A percentile compares a stretch with the other conserved stretches of the same genome.
These are phyloP conservation scores for Ceratocystis papillata DNA, from an alignment of 2,329 filamentous ascomycete species.

Conservation along the genomic window DNA sequence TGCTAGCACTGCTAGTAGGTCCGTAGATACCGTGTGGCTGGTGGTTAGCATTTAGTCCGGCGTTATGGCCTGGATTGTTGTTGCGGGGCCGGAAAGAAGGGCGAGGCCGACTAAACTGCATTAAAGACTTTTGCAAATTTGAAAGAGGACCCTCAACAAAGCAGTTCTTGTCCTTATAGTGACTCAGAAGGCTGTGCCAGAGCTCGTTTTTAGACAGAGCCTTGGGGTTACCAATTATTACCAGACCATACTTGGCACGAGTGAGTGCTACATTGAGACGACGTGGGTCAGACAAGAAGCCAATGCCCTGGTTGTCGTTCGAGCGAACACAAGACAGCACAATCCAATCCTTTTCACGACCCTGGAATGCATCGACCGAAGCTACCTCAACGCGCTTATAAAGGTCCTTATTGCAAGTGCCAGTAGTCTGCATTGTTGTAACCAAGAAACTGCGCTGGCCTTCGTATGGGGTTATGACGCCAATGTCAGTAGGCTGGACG, in stretches of 20 bases:
- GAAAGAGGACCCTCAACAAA: conserved; percentile 90
- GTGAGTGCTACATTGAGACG: conserved; percentile 96
- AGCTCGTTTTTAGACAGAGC: conserved; percentile 94
- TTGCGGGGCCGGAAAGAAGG: conserved; percentile 64
- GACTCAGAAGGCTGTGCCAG: conserved; percentile 88
- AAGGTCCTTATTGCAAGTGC: conserved; percentile 93
- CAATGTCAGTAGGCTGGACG: conserved; percentile 85
- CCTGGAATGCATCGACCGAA: conserved; percentile 96
- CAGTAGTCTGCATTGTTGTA: conserved; percentile 97
- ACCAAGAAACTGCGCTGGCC: conserved; percentile 97
- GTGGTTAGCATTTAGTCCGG: background rate
- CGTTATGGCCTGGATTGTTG: conserved; percentile 24
- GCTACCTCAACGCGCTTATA: conserved; percentile 99
- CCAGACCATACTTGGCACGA: conserved; percentile 89
- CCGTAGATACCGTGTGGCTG: conserved; percentile 26
- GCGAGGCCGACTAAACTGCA: conserved; percentile 92
- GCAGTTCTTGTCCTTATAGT: conserved; percentile 95
- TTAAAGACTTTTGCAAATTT: conserved; percentile 87
- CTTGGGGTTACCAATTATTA: conserved; percentile 95
- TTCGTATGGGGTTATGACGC: conserved; percentile 97
- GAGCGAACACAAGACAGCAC: conserved; percentile 95
- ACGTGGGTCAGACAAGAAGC: conserved; percentile 93
- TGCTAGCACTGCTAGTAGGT: conserved; percentile 6
- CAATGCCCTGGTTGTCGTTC: conserved; percentile 97
- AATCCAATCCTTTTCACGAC: conserved; percentile 97